Evolutionary conservation across 441 rosid genomes (phyloP).

Genomic region (Erodium chrysanthum): DNA sequence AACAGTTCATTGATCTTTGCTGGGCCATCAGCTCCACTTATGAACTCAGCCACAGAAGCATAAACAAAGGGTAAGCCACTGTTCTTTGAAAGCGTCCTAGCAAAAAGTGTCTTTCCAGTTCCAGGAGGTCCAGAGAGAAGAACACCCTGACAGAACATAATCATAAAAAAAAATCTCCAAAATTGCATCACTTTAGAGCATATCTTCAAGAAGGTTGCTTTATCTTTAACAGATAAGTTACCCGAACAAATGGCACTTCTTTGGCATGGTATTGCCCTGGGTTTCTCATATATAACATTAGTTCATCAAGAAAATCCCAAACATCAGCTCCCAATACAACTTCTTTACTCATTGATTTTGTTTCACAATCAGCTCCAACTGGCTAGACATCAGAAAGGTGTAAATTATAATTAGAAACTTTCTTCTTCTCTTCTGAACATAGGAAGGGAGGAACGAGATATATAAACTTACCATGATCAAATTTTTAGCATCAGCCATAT

Average conservation of each 20-base stretch:
- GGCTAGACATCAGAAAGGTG: conserved; percentile 43
- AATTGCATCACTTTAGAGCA: conserved; percentile 17
- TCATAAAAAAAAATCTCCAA: conserved; percentile 6
- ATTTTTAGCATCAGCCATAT: conserved; percentile 88
- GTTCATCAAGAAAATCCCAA: conserved; percentile 96
- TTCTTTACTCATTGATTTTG: conserved; percentile 82
- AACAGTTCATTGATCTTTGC: conserved; percentile 91
- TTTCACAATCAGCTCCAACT: conserved; percentile 77
- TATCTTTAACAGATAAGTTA: conserved; percentile 22
- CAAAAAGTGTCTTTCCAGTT: conserved; percentile 98
- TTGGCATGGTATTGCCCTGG: conserved; percentile 88
- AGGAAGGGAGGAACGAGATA: background rate
- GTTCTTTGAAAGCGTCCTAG: conserved; percentile 86
- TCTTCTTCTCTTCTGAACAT: background rate
- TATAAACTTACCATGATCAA: conserved; percentile 63
- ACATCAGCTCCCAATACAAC: conserved; percentile 95
- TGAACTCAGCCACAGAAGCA: conserved; percentile 96
- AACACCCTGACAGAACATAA: conserved; percentile 54
- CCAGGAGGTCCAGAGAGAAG: conserved; percentile 99
- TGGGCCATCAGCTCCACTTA: conserved; percentile 84
- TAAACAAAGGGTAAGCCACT: conserved; percentile 92
- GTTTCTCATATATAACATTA: conserved; percentile 88
- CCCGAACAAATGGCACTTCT: conserved; percentile 85
- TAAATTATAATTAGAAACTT: conserved; percentile 19
- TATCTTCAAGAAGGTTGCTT: background rate